A percentile compares a stretch with the other conserved stretches of the same genome.
Evolutionary conservation across 2,329 filamentous ascomycete species (phyloP).

Genomic region (Fusarium begoniae): DNA sequence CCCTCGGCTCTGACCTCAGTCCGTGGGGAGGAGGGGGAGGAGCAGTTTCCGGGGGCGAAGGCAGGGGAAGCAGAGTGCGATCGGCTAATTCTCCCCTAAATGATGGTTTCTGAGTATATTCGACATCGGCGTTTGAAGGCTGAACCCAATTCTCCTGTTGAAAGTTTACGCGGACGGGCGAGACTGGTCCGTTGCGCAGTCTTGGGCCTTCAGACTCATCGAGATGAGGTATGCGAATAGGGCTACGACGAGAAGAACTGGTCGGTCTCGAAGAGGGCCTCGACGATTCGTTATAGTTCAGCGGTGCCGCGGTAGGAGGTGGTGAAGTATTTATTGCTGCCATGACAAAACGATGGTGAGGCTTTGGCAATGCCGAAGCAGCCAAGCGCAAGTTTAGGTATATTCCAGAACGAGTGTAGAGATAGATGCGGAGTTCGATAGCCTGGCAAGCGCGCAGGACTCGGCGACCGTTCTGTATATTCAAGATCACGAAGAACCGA

Average conservation of each 20-base stretch:
- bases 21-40: conserved; percentile 49
- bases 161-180: conserved; percentile 65
- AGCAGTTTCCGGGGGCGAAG: conserved; percentile 41
- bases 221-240: conserved; percentile 47
- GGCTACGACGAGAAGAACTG: conserved; percentile 46
- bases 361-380: conserved; percentile 31
- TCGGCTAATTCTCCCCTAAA: conserved; percentile 41
- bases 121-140: conserved; percentile 63
- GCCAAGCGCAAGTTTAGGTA: conserved; percentile 11
- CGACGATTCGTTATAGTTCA: conserved; percentile 35
- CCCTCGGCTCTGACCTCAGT: conserved; percentile 9
- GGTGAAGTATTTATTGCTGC: conserved; percentile 49
- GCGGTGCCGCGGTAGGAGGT: conserved; percentile 44
- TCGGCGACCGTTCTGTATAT: background rate
- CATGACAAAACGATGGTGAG: conserved; percentile 40
- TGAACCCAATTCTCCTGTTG: conserved; percentile 62
- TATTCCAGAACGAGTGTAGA: conserved; percentile 15
- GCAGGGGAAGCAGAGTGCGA: conserved; percentile 32
- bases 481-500: conserved; percentile 1
- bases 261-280: conserved; percentile 28
- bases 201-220: conserved; percentile 51
- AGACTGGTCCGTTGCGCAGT: conserved; percentile 62
- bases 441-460: conserved; percentile 2
- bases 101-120: conserved; percentile 48
- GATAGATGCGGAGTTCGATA: conserved; percentile 9